Percentiles rank a stretch among this genome's conserved stretches.
These are phyloP conservation scores for Cicer cuneatum DNA, from an alignment of 306 rosid species.

Conservation along the genomic window DNA sequence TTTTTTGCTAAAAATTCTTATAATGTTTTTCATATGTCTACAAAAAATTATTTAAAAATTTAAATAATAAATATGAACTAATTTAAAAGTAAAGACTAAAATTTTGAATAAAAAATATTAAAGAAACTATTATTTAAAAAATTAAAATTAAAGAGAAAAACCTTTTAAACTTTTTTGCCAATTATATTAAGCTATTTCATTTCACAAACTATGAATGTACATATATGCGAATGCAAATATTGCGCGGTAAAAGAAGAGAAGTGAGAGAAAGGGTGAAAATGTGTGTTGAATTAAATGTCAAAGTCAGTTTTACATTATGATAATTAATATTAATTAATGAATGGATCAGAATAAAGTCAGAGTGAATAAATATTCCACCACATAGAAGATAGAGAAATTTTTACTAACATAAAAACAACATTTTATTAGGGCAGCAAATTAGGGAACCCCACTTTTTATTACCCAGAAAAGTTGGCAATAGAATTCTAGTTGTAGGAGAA, in stretches of 20 bases:
- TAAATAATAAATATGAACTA: too few species aligned
- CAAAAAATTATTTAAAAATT: too few species aligned
- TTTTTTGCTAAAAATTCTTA: too few species aligned
- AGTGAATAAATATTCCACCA: constrained; percentile 36
- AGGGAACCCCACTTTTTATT: constrained; percentile 43
- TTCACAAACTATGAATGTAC: neutral
- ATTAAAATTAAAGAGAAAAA: too few species aligned
- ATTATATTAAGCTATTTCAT: too few species aligned
- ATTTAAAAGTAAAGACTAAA: accelerated
- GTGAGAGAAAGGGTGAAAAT: constrained; percentile 30
- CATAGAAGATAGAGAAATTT: constrained; percentile 17
- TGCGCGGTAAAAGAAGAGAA: constrained; percentile 22
- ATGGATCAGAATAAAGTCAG: constrained; percentile 44
- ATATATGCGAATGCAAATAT: neutral
- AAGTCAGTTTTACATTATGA: constrained; percentile 37
- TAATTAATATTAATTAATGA: constrained; percentile 18
- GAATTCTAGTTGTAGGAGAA: neutral
- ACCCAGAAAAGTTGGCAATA: constrained; percentile 48
- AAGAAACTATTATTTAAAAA: too few species aligned
- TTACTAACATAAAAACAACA: constrained; percentile 15
- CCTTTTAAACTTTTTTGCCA: too few species aligned
- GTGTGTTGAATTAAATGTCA: constrained; percentile 40
- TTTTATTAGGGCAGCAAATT: constrained; percentile 31
- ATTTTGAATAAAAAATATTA: too few species aligned
- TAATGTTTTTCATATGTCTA: too few species aligned